Conservation (phyloP, 2,329 filamentous ascomycete genomes). For the Fusarium sacchari region DNA sequence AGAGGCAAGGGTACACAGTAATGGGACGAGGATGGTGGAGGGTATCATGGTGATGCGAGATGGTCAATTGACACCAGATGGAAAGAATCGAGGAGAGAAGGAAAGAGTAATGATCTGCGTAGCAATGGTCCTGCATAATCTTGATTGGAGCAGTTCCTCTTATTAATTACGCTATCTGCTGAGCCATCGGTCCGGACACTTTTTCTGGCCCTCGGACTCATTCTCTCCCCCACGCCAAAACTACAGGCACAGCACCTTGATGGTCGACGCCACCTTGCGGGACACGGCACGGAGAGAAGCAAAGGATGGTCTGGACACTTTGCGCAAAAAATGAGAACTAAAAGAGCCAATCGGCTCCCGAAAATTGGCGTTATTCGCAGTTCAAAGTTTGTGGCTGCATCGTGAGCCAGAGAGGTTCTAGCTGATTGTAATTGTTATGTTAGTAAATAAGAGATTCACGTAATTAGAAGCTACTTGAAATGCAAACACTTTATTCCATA, state of each 20-base stretch:
- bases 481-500: background rate
- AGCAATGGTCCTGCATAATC: background rate
- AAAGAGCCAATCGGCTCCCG: background rate
- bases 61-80: background rate
- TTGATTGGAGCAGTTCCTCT: background rate
- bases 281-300: background rate
- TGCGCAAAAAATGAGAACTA: background rate
- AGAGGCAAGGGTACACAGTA: background rate
- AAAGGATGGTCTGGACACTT: background rate
- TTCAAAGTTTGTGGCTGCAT: background rate
- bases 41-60: background rate
- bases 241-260: background rate
- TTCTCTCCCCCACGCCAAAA: background rate
- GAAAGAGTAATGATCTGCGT: background rate
- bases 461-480: background rate
- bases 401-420: background rate
- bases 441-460: background rate
- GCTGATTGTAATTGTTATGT: background rate
- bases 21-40: background rate
- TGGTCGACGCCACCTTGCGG: background rate
- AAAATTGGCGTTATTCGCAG: background rate
- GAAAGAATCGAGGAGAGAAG: background rate
- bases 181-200: background rate
- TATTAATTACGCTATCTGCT: background rate
- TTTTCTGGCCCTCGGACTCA: background rate